Conservation (phyloP, 805 yeast genomes). For the Pichia cabralensis region DNA sequence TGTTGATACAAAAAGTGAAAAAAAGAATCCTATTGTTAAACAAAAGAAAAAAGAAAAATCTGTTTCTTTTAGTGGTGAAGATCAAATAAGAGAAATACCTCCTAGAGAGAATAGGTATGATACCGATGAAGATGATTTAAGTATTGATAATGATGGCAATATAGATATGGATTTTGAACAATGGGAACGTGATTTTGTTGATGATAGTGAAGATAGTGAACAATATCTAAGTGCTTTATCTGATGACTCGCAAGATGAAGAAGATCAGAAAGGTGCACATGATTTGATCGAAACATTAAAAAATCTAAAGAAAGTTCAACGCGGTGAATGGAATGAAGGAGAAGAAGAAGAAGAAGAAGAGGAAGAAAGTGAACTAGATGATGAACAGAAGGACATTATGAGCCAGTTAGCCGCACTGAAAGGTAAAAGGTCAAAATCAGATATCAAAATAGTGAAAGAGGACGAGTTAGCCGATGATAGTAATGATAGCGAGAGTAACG, state of each 20-base stretch:
- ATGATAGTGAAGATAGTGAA: conserved; percentile 7
- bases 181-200: conserved; percentile 9
- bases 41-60: conserved; percentile 9
- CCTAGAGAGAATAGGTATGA: neutral
- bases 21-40: conserved; percentile 4
- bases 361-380: conserved; percentile 9
- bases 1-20: neutral
- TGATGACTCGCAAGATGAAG: conserved; percentile 12
- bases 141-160: neutral
- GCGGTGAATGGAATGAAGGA: conserved; percentile 7
- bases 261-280: conserved; percentile 9
- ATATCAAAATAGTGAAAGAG: conserved; percentile 22
- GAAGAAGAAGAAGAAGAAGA: conserved; percentile 24
- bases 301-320: conserved; percentile 11
- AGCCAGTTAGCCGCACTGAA: conserved; percentile 33
- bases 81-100: conserved; percentile 12
- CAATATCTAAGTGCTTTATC: conserved; percentile 4
- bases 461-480: conserved; percentile 11
- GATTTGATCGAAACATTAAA: conserved; percentile 9
- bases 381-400: conserved; percentile 23
- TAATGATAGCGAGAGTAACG: conserved; percentile 19
- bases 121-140: neutral
- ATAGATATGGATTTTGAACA: conserved; percentile 7
- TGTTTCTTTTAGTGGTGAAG: conserved; percentile 14
- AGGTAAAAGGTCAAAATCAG: conserved; percentile 15